phyloP scores from a whole-genome alignment of 257 asterid species.

The Solanum verrucosum region DNA sequence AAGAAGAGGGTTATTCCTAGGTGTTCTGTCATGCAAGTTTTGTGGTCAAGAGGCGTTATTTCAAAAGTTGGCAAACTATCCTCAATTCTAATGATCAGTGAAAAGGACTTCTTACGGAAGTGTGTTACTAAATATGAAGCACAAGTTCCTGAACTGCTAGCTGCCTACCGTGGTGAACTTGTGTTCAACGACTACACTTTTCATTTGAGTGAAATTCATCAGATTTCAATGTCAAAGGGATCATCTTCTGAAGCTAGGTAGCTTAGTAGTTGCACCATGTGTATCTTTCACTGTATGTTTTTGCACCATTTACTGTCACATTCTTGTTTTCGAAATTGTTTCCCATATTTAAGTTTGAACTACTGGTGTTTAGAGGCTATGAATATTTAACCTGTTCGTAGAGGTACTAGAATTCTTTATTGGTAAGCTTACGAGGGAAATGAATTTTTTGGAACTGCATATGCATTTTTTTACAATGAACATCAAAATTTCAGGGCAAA shows the following conservation, averaged over 20 bases:
- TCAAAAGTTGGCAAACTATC: background rate
- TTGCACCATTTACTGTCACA: background rate
- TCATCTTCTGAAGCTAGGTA: background rate
- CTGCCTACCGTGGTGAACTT: background rate
- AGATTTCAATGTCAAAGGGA: background rate
- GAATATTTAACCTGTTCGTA: background rate
- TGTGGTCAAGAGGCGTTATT: background rate
- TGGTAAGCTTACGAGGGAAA: background rate
- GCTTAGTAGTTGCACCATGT: background rate
- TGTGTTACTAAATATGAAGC: background rate
- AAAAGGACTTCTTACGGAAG: background rate
- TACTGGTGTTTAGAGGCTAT: background rate
- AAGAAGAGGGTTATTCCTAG: slow-evolving; percentile 1
- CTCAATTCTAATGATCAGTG: background rate
- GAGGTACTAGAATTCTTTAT: background rate
- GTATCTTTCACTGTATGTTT: background rate
- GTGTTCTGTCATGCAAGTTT: background rate
- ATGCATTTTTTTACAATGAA: background rate
- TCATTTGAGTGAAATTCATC: background rate
- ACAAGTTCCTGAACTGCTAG: background rate
- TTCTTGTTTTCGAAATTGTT: background rate
- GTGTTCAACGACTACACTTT: background rate
- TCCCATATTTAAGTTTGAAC: background rate
- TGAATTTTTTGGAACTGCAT: background rate
- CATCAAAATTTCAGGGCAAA: background rate